Base-by-base conservation (phyloP, 805 yeast genomes). In the Pichia thaimueangensis region DNA sequence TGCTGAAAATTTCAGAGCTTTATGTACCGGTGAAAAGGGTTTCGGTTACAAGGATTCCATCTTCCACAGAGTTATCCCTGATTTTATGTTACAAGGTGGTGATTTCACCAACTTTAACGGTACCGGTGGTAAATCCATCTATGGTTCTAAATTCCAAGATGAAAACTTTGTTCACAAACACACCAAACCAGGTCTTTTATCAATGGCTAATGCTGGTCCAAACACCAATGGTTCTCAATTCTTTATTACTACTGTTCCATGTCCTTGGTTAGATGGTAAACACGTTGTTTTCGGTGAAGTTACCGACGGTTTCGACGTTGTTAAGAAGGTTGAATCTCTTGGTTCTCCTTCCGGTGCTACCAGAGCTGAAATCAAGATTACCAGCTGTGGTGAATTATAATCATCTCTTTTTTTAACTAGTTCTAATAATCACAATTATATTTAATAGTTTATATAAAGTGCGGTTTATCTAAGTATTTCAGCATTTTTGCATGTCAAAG, bases 1-100 rank as follows among this genome's bases (percentile, higher is more conserved):
- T 40, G 73, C 85, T 54, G 87, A 80, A 66, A 82, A 82, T 68
- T 82, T 82, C 76, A 76, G 85, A 71, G 87, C 88, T 44, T 66
- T 82, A 56, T 77, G 83, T 63, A 82, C 96, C 50, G 96, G 96
- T 56, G 96, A 86, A 73, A 84, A 87, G 77, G 97, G 97, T 49
- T 85, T 71, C 59, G 96, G 96, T 47, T 88, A 81, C 78, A 80
- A 81, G 63, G 76, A 74, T 58, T 85, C 94, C 38, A 72, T 80
- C 53, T 89, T 91, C 93, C 97, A 89, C 86, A 83, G 96, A 74
- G 95, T 89, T 53, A 88, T 88, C 60, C 96, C 96, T 53, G 80
- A 84, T 67, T 89, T 89, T 75, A 89, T 89, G 97, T 74, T 91
- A 64, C 97, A 89, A 76, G 97, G 89, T 64, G 91, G 91, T 73